Evolutionary conservation across 176 grass and related monocot genomes (phyloP).

Genomic region (Aegilops sharonensis): DNA sequence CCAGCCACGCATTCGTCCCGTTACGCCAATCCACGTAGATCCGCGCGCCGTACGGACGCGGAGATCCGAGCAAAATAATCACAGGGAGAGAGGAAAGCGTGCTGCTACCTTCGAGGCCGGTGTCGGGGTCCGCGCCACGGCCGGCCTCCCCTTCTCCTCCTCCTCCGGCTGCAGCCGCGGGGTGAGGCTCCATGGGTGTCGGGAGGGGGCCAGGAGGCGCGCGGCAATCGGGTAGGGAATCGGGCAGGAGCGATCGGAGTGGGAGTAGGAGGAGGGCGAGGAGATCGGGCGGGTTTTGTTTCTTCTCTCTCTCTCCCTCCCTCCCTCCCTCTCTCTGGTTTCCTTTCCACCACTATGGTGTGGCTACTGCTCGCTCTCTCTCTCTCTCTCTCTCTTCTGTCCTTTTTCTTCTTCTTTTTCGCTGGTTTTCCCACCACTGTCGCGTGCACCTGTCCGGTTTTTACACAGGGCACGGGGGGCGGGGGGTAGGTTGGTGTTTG

Average conservation of each 20-base stretch:
- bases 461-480: conserved; percentile 6
- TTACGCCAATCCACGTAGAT: conserved; percentile 25
- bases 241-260: conserved; percentile 25
- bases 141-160: conserved; percentile 21
- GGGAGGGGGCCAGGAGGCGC: not conserved
- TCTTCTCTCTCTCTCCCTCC: conserved; percentile 3
- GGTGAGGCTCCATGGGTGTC: conserved; percentile 41
- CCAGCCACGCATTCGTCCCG: conserved; percentile 28
- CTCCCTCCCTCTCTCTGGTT: conserved; percentile 14
- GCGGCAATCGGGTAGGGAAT: conserved; percentile 29
- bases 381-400: not conserved
- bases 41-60: conserved; percentile 14
- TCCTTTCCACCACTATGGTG: conserved; percentile 42
- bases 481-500: not conserved
- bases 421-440: conserved; percentile 30
- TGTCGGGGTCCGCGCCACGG: conserved; percentile 40
- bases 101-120: conserved; percentile 66
- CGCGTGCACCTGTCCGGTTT: conserved; percentile 34
- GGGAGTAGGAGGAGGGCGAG: conserved; percentile 32
- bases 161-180: not conserved
- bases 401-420: conserved; percentile 6
- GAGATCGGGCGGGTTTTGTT: conserved; percentile 38
- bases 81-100: too few relatives aligned
- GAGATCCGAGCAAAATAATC: conserved; percentile 9
- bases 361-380: conserved; percentile 22